phyloP scores from a whole-genome alignment of 2,329 filamentous ascomycete genomes.

The Onygena corvina region DNA sequence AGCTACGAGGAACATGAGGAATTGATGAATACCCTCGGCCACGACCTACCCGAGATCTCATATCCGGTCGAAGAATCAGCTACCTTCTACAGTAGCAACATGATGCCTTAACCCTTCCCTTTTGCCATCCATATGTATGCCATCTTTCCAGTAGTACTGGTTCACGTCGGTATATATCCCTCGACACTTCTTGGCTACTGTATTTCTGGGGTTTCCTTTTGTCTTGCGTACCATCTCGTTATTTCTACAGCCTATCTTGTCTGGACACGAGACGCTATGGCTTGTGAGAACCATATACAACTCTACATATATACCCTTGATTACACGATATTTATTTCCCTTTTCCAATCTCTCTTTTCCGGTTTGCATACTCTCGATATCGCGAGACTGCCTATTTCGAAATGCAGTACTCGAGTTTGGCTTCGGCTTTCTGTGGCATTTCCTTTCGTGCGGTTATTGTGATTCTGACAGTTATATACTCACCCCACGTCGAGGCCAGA shows the following conservation, averaged over 20 bases:
- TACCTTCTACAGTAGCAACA: constrained; percentile 28
- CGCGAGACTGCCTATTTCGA: neutral
- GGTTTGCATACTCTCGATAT: neutral
- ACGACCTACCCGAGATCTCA: constrained; percentile 39
- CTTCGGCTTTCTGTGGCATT: neutral
- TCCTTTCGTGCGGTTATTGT: neutral
- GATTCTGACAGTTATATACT: neutral
- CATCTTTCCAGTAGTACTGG: neutral
- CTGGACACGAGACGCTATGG: neutral
- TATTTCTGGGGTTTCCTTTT: neutral
- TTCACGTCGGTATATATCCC: neutral
- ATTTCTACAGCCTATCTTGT: neutral
- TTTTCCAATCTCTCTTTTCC: neutral
- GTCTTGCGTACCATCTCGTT: neutral
- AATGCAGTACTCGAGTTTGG: neutral
- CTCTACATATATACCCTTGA: neutral
- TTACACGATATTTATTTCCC: neutral
- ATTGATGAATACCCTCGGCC: constrained; percentile 66
- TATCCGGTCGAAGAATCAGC: constrained; percentile 28
- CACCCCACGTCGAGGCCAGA: no score
- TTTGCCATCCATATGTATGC: neutral
- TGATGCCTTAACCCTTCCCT: neutral
- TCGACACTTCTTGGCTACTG: neutral
- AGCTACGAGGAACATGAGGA: constrained; percentile 73
- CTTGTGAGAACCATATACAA: neutral